Evolutionary conservation across 179 eudicot genomes (phyloP).

Genomic region (Patellifolia procumbens): DNA sequence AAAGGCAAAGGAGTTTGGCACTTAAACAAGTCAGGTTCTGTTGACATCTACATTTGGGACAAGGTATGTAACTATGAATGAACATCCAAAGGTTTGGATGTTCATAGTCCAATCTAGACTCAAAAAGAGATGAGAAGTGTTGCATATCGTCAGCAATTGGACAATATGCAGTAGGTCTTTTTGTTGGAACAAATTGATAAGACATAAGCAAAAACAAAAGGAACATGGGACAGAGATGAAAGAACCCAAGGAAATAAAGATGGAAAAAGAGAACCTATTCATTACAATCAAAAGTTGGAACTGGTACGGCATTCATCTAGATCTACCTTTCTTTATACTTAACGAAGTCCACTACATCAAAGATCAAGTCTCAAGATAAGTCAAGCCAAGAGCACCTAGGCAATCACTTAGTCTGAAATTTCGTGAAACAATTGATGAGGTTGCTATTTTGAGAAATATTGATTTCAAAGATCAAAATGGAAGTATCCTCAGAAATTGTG

Average conservation of each 20-base stretch:
- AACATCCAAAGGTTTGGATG: not conserved
- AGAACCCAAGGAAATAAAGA: not conserved
- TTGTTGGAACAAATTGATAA: not conserved
- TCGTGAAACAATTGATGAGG: not conserved
- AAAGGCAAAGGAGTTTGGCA: not conserved
- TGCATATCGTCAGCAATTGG: not conserved
- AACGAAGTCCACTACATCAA: not conserved
- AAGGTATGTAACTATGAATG: not conserved
- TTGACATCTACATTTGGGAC: not conserved
- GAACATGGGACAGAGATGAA: not conserved
- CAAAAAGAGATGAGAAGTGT: not conserved
- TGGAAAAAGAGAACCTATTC: not conserved
- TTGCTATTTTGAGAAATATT: not conserved
- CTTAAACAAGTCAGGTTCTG: not conserved
- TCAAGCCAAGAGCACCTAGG: not conserved
- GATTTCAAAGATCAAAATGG: not conserved
- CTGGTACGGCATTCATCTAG: not conserved
- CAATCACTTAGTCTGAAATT: not conserved
- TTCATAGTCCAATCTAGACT: not conserved
- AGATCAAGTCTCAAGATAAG: not conserved
- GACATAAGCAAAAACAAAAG: not conserved
- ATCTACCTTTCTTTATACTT: not conserved
- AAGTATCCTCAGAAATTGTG: not conserved
- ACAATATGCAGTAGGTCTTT: not conserved
- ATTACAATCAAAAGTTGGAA: constrained; percentile 3